Conservation (phyloP, 2,329 filamentous ascomycete species). For the Nannizziopsis barbatae region DNA sequence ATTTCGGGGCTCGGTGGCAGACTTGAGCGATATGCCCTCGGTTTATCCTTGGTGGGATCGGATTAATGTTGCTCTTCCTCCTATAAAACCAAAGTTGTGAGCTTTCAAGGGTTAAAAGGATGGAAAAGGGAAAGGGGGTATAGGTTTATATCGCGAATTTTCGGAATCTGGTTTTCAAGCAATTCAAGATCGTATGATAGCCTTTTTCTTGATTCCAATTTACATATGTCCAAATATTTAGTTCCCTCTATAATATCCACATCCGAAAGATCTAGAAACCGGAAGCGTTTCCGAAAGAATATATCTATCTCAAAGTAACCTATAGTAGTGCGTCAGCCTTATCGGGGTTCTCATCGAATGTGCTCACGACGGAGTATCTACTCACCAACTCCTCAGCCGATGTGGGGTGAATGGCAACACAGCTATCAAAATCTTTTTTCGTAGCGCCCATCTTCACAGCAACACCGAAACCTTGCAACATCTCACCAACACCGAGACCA, state of each 20-base stretch:
- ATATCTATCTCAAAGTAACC: slow-evolving; percentile 22
- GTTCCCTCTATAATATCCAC: slow-evolving; percentile 3
- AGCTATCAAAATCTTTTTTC: slow-evolving; percentile 64
- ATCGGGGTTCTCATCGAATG: too few species aligned
- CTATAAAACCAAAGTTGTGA: slow-evolving; percentile 8
- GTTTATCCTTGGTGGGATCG: slow-evolving; percentile 60
- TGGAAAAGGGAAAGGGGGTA: too few species aligned
- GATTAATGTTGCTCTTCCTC: slow-evolving; percentile 32
- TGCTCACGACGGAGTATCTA: too few species aligned
- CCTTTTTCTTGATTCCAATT: not conserved
- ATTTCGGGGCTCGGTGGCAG: slow-evolving; percentile 42
- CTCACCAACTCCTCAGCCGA: slow-evolving; percentile 62
- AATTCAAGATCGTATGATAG: too few species aligned
- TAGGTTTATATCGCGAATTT: too few species aligned
- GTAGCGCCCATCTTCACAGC: slow-evolving; percentile 71
- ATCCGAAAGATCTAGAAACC: not conserved
- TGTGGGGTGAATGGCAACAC: slow-evolving; percentile 66
- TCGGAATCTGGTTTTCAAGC: too few species aligned
- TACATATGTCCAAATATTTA: not conserved
- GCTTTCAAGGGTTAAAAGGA: too few species aligned
- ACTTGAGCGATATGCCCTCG: slow-evolving; percentile 48
- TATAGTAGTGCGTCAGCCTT: slow-evolving; percentile 4
- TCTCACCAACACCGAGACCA: slow-evolving; percentile 45
- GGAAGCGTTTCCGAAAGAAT: not conserved
- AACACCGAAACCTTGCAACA: slow-evolving; percentile 66